Evolutionary conservation across 176 grass and related monocot genomes (phyloP), one percentile per base, ranked within the genome.

Genomic region (Cenchrus fungigraminus): DNA sequence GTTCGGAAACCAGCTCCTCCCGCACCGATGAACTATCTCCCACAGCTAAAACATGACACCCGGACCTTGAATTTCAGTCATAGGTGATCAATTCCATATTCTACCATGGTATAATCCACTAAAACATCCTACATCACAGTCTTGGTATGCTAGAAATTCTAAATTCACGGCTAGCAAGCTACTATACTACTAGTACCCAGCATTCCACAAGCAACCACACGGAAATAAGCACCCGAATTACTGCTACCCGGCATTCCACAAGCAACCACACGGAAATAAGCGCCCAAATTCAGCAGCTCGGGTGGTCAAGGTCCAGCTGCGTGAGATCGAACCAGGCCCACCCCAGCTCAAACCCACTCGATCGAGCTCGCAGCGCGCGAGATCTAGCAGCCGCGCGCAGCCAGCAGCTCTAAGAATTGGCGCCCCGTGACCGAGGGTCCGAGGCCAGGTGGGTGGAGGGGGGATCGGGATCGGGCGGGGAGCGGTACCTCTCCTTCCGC

Each of bases 401-500:
- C 8, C 34, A 4, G 52, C 52, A 54, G 25, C 17, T 20, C 1
- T 40, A 40, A 14, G 9, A 75, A 87, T 55, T 70, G 3, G 32
- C 58, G 65, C 28, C 15, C 56, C 2, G 62, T 40, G 37, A 40
- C 37, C 37, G 49, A 61, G 29, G 12, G 22, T 25, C 22, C 13
- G 37, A 9, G 56, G 11, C 3, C 16, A 9, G 29, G 42, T 0
- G 28, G 31, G 31, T 40, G 37, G 37, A 0, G 37, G 37, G 37
- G 32, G 65, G 66, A 65, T 19, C 86, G 70, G 50, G 71, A 53
- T 74, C 49, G 29, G 71, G 71, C 25, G 4, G 71, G 46, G 31
- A 6, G 10, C 74, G 68, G 60, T 63, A 99, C 97, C 97, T 95
- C 85, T 99, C 90, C 81, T 92, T 99, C 54, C 97, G 90, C 44